Base-by-base conservation (phyloP, 352 stramenopile genomes). In the Globisporangium barbulae region DNA sequence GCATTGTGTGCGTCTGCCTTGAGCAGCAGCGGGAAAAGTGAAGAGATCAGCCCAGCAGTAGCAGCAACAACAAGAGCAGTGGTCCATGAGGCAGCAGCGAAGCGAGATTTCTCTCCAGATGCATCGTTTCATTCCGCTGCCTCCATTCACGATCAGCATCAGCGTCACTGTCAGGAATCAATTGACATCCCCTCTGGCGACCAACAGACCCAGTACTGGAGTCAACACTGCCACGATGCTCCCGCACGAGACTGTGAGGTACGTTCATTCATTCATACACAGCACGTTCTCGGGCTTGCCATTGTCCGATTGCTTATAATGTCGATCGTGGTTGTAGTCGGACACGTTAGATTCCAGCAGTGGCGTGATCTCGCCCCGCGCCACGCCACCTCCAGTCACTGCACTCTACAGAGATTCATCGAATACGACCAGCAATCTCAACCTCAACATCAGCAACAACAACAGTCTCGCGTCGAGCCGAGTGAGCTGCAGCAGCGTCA, bases 271-370 rank as follows among this genome's bases (percentile, higher is more conserved):
- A 12, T 21, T 39, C 9, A 39, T 39, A 7, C 33, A 39, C 33
- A 39, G 37, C 12, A 42, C 37, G 10, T 42, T 42, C 37, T 42
- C 37, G 2, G 8, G 15, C 37, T 42, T 42, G 37, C 8, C 37
- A 13, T 17, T 17, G 37, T 5, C 19, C 22, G 19, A 22, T 48
- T 19, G 42, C 19, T 8, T 48, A 2, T 47, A 33, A 2, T 35
- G 22, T 13, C 45, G 8, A 12, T 50, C 33, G 31, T 33, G 35
- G 12, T 13, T 45, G 8, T 17, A 67, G 62, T 68, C 62, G 0
- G 62, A 68, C n/a, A 68, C 62, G 10, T 49, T 68, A 8, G 62
- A 68, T 28, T 63, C 62, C 12, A 68, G 62, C 37, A 68, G 53
- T 37, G 45, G 44, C 5, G 60, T 48, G 6, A 52, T 57, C 19